A percentile compares a stretch with the other conserved stretches of the same genome.
Evolutionary conservation across 1,139 yeast genomes (phyloP).

Genomic region (Kodamaea arcana): DNA sequence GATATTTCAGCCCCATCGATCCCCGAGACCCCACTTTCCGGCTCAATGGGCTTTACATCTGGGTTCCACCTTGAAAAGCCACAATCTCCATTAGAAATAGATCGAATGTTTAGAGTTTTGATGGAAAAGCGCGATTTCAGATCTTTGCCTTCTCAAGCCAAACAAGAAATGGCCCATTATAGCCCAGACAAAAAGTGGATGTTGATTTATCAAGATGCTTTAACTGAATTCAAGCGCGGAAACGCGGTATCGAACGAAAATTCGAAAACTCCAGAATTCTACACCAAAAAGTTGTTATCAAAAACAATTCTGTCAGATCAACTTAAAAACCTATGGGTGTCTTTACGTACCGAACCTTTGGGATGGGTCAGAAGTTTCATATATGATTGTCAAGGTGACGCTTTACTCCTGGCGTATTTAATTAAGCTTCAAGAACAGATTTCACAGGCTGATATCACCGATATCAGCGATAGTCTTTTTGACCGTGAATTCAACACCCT

Average conservation of each 20-base stretch:
- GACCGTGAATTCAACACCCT: conserved; percentile 47
- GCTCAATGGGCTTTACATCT: conserved; percentile 10
- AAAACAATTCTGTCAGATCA: conserved; percentile 67
- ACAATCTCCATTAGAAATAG: conserved; percentile 54
- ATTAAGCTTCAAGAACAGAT: conserved; percentile 39
- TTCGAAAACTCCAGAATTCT: conserved; percentile 63
- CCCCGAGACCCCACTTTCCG: conserved; percentile 19
- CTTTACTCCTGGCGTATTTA: conserved; percentile 55
- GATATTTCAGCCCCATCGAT: conserved; percentile 22
- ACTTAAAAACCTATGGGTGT: conserved; percentile 82
- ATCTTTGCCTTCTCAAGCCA: conserved; percentile 73
- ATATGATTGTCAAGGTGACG: conserved; percentile 82
- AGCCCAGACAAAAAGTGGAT: conserved; percentile 84
- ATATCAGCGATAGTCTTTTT: conserved; percentile 42
- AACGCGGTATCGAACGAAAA: conserved; percentile 22
- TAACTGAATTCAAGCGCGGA: conserved; percentile 63
- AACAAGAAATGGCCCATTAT: conserved; percentile 72
- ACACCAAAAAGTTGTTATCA: conserved; percentile 70
- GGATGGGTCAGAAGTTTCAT: conserved; percentile 82
- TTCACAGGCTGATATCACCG: conserved; percentile 28
- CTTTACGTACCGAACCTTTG: conserved; percentile 85
- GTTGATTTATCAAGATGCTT: conserved; percentile 82
- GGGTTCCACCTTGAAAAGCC: conserved; percentile 51
- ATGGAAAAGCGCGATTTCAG: conserved; percentile 83
- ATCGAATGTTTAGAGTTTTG: conserved; percentile 60